Evolutionary conservation across 2,329 filamentous ascomycete species (phyloP).

Genomic region (Raffaelea deltoideospora): DNA sequence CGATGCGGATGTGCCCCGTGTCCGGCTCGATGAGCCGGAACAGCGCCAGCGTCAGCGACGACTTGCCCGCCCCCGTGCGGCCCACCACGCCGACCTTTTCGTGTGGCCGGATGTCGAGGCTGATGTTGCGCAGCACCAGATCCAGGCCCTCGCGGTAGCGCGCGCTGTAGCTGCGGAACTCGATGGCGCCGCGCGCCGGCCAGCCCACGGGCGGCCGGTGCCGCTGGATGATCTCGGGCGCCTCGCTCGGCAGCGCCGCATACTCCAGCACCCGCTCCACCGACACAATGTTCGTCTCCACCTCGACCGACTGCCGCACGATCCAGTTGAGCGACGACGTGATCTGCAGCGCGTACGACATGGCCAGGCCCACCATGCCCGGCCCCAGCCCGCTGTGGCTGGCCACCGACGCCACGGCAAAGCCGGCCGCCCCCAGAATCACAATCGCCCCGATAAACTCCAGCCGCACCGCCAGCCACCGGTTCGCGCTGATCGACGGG

Average conservation of each 20-base stretch:
- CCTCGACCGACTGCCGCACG: conserved; percentile 92
- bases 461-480: conserved; percentile 88
- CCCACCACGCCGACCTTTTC: conserved; percentile 98
- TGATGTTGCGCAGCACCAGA: conserved; percentile 85
- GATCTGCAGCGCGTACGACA: conserved; percentile 96
- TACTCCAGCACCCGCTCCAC: conserved; percentile 97
- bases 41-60: conserved; percentile 76
- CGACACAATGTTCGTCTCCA: conserved; percentile 99
- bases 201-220: conserved; percentile 78
- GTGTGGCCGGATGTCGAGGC: conserved; percentile 79
- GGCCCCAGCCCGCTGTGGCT: conserved; percentile 46
- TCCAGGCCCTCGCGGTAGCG: conserved; percentile 83
- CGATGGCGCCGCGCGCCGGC: conserved; percentile 77
- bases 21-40: conserved; percentile 91
- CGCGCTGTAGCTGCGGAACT: conserved; percentile 88
- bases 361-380: conserved; percentile 77
- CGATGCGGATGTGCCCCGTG: conserved; percentile 74
- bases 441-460: conserved; percentile 93
- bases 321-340: conserved; percentile 98
- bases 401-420: conserved; percentile 68
- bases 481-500: conserved; percentile 83
- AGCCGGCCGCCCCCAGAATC: conserved; percentile 72
- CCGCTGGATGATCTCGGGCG: conserved; percentile 82
- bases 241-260: conserved; percentile 77
- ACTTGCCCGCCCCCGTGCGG: conserved; percentile 91